Evolutionary conservation across 2,329 filamentous ascomycete genomes (phyloP).

Genomic region (Aureobasidium lini): DNA sequence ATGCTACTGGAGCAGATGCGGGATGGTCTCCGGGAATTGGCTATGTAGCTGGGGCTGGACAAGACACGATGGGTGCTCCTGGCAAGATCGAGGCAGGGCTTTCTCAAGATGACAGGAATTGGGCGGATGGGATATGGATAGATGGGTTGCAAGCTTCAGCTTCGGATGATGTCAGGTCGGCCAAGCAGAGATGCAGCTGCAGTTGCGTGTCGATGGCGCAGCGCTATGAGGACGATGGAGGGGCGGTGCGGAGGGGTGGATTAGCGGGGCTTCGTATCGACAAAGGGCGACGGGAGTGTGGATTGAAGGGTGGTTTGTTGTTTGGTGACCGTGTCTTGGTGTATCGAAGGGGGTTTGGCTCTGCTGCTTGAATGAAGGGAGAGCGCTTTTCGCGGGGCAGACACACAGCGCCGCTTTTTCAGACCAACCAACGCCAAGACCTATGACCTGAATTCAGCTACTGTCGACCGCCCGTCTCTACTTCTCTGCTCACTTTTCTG

Average conservation of each 20-base stretch:
- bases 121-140: neutral
- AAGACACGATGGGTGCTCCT: neutral
- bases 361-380: conserved; percentile 6
- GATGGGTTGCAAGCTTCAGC: conserved; percentile 5
- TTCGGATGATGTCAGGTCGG: conserved; percentile 13
- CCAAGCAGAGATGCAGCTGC: conserved; percentile 3
- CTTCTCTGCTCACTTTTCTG: neutral
- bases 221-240: neutral
- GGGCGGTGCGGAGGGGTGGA: neutral
- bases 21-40: neutral
- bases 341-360: neutral
- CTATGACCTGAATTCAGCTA: neutral
- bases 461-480: neutral
- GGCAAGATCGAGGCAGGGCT: neutral
- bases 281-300: neutral
- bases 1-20: neutral
- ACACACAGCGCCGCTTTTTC: neutral
- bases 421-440: neutral
- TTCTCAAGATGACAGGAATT: neutral
- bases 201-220: neutral
- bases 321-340: neutral
- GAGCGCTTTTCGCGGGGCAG: conserved; percentile 6
- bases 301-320: neutral
- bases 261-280: neutral
- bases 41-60: neutral